Evolutionary conservation across 257 asterid genomes (phyloP), one percentile per base, ranked within the genome.

Genomic region (Datura wrightii): DNA sequence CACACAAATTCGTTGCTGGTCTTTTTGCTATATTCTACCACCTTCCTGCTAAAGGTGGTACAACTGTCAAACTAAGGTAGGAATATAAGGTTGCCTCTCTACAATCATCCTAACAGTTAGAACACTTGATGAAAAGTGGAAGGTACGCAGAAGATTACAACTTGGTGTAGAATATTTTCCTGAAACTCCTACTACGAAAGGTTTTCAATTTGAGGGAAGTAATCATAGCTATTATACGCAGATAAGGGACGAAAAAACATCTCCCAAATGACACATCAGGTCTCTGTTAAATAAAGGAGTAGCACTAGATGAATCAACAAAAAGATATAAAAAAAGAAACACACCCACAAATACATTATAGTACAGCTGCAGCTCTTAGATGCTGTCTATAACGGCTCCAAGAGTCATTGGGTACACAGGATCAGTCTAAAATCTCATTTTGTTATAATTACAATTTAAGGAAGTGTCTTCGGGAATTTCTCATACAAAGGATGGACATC

Each of bases 401-500:
- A 76, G 82, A 31, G 82, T 50, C 82, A 76, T 50, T 76, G 62
- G 41, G 46, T 50, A 10, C 24, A 50, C 82, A 31, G 14, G 82
- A 24, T 50, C 31, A 34, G 62, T 76, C 62, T 31, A 76, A 76
- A 69, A 76, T 31, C 62, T 50, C 14, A 50, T 14, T 5, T 11
- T 19, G 42, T 46, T 31, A 15, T 76, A 48, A 24, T 34, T 50
- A 76, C 46, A 48, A 55, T 48, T 52, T 4, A 76, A 76, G 44
- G 62, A 76, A 50, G 80, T 74, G 24, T 50, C 44, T 76, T 76
- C 82, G 50, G 82, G 82, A 76, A 76, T 50, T 74, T 48, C 80
- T 24, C 59, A 74, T 74, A 48, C 42, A 42, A 39, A 41, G 10
- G 67, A 56, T 19, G 46, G 58, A 16, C 58, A 82, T 9, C 79